A percentile compares a stretch with the other conserved stretches of the same genome.
Conservation (phyloP, 164 flowering plant species). For the Annona cherimola region DNA sequence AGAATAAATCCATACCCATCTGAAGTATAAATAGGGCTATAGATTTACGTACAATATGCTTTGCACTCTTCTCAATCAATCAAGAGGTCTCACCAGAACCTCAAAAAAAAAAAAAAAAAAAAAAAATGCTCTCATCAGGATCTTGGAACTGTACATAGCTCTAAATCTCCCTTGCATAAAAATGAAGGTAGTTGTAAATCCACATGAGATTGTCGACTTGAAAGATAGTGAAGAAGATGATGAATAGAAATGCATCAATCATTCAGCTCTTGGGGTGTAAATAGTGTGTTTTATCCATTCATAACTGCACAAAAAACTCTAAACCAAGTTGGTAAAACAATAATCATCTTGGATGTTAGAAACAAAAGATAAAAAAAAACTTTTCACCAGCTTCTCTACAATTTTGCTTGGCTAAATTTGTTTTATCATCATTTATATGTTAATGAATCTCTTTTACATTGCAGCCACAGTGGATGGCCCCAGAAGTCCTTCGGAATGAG, state of each 20-base stretch:
- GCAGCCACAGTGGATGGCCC: slow-evolving; percentile 99
- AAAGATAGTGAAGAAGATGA: neutral
- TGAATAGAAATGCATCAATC: neutral
- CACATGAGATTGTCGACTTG: neutral
- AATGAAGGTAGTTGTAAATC: neutral
- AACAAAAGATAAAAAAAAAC: neutral
- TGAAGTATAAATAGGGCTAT: neutral
- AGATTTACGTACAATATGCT: neutral
- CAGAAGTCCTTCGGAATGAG: slow-evolving; percentile 93
- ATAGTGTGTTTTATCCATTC: neutral
- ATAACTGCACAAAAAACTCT: neutral
- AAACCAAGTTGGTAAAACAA: no score
- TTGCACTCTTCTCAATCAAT: neutral
- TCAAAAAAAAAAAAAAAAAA: neutral
- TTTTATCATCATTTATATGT: neutral
- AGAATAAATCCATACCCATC: neutral
- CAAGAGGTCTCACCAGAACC: no score
- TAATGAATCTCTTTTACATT: slow-evolving; percentile 4
- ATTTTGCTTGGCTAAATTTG: neutral
- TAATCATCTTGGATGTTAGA: no score
- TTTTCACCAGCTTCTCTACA: no score
- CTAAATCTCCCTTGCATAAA: neutral
- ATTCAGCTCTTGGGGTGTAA: neutral
- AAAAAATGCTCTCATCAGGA: neutral
- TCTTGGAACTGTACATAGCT: neutral